Conservation (phyloP, 2,329 filamentous ascomycete genomes). For the Aspergillus ustus region DNA sequence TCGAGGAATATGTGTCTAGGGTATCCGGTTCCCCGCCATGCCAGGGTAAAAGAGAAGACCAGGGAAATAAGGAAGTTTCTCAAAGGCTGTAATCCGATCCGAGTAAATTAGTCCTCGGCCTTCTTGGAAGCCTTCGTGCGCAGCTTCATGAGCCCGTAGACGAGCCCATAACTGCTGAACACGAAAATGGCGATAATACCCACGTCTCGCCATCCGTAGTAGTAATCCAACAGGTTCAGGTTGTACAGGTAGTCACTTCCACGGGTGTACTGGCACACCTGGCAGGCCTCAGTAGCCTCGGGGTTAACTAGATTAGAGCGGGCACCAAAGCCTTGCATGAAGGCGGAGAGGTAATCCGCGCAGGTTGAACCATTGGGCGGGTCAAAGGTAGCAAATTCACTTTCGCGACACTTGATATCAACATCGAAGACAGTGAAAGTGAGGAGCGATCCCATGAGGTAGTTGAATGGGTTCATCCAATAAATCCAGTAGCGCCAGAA, state of each 20-base stretch:
- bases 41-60: neutral
- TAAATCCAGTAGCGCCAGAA: constrained; percentile 42
- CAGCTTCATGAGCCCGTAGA: constrained; percentile 46
- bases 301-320: constrained; percentile 64
- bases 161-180: constrained; percentile 57
- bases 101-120: constrained; percentile 28
- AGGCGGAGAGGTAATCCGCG: constrained; percentile 59
- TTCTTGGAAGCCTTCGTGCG: constrained; percentile 42
- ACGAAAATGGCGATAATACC: constrained; percentile 63
- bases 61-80: neutral
- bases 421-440: constrained; percentile 32
- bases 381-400: constrained; percentile 33
- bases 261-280: constrained; percentile 63
- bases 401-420: constrained; percentile 29
- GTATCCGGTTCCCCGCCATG: neutral
- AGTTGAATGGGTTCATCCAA: constrained; percentile 38
- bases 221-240: constrained; percentile 64
- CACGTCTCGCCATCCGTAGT: constrained; percentile 69
- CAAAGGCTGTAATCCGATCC: neutral
- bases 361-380: constrained; percentile 57
- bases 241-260: constrained; percentile 64
- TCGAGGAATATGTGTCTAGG: neutral
- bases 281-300: constrained; percentile 58
- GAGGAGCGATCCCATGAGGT: constrained; percentile 36
- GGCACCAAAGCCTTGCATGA: constrained; percentile 52